Evolutionary conservation across 257 asterid genomes (phyloP).

Genomic region (Osmanthus fragrans): DNA sequence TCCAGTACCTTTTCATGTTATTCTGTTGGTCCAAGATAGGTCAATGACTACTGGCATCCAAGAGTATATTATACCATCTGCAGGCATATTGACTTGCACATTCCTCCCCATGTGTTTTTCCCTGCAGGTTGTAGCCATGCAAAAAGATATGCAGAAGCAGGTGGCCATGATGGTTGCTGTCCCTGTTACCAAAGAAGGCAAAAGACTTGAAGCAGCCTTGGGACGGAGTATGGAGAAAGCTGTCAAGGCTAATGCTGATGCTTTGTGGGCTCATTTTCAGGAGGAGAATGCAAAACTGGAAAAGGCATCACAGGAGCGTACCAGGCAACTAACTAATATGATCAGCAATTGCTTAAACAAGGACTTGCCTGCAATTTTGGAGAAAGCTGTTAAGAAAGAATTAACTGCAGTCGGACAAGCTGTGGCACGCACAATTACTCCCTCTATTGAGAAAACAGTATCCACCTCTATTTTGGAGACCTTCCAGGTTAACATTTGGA

Average conservation of each 20-base stretch:
- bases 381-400: constrained; percentile 81
- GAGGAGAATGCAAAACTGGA: constrained; percentile 89
- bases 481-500: constrained; percentile 65
- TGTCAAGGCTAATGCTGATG: constrained; percentile 77
- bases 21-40: not conserved
- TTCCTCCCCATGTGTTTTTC: not conserved
- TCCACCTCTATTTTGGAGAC: constrained; percentile 65
- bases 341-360: constrained; percentile 70
- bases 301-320: constrained; percentile 66
- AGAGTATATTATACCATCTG: not conserved
- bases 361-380: constrained; percentile 74
- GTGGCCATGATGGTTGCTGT: constrained; percentile 58
- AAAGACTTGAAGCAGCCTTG: constrained; percentile 75
- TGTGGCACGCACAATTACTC: constrained; percentile 68
- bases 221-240: constrained; percentile 80
- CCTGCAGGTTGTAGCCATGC: constrained; percentile 59
- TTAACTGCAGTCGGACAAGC: constrained; percentile 70
- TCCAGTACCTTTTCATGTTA: not conserved
- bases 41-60: not conserved
- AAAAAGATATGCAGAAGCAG: constrained; percentile 73
- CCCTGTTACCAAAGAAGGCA: constrained; percentile 82
- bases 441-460: constrained; percentile 74
- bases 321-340: constrained; percentile 60
- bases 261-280: constrained; percentile 84
- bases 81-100: constrained; percentile 6